Evolutionary conservation across 768 basidiomycete genomes (phyloP).

Genomic region (Ephemerocybe angulata): DNA sequence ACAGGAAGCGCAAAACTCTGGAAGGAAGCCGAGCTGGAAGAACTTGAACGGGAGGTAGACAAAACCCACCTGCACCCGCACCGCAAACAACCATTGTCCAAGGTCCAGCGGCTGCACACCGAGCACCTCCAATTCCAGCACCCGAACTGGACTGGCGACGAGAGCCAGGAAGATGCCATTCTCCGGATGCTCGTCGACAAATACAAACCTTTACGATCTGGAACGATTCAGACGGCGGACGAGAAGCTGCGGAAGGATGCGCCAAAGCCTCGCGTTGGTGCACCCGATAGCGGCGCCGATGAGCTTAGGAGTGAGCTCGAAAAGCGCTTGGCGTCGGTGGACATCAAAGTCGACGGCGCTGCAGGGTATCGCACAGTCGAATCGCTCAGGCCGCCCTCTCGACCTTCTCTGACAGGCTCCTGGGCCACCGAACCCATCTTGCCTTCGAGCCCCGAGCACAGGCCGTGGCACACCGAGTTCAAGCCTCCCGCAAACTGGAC

Average conservation of each 20-base stretch:
- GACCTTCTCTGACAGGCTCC: constrained; percentile 24
- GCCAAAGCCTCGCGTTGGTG: constrained; percentile 22
- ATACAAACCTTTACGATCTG: constrained; percentile 75
- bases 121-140: constrained; percentile 35
- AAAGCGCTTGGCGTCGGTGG: not conserved
- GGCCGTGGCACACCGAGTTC: constrained; percentile 70
- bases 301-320: not conserved
- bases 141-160: constrained; percentile 78
- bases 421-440: constrained; percentile 53
- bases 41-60: not conserved
- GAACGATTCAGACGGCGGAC: constrained; percentile 56
- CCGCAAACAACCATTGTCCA: not conserved
- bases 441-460: constrained; percentile 51
- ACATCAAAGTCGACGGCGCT: constrained; percentile 1
- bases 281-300: constrained; percentile 15
- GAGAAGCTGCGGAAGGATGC: constrained; percentile 56
- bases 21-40: not conserved
- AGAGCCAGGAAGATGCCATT: constrained; percentile 63
- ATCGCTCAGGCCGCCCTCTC: constrained; percentile 17
- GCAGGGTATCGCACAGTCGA: constrained; percentile 13
- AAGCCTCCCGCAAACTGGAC: constrained; percentile 52
- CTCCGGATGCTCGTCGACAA: constrained; percentile 85
- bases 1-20: constrained; percentile 4
- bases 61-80: not conserved
- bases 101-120: constrained; percentile 17